phyloP scores from a whole-genome alignment of 2,329 filamentous ascomycete species.

The Diaporthe australafricana region DNA sequence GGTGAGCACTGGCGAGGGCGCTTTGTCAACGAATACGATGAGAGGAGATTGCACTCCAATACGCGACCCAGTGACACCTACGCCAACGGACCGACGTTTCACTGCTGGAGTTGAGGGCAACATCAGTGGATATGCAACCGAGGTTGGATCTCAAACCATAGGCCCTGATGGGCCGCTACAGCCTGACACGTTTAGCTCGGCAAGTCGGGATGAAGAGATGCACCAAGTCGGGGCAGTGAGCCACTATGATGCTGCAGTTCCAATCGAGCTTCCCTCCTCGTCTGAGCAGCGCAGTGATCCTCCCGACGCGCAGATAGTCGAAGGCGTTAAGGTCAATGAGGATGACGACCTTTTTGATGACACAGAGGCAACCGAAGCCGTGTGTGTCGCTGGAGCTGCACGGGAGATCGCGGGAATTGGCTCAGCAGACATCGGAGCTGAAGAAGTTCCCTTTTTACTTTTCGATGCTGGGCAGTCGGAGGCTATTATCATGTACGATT shows the following conservation, averaged over 20 bases:
- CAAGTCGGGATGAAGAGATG: not conserved
- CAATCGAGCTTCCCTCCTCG: not conserved
- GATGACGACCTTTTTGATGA: not conserved
- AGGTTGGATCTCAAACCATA: not conserved
- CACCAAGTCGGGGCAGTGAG: not conserved
- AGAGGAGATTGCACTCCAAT: too few species aligned
- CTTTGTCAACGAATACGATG: not conserved
- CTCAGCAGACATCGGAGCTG: not conserved
- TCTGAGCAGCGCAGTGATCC: not conserved
- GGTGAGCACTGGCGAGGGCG: not conserved
- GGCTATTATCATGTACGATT: not conserved
- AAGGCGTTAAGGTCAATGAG: not conserved
- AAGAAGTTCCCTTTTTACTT: not conserved
- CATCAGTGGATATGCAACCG: not conserved
- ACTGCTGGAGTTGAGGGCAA: not conserved
- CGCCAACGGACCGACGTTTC: not conserved
- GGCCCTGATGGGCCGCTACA: not conserved
- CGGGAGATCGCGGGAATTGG: not conserved
- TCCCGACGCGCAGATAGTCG: too few species aligned
- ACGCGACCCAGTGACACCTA: not conserved
- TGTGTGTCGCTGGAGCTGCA: not conserved
- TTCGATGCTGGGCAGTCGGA: not conserved
- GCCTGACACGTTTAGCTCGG: not conserved
- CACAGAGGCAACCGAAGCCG: not conserved
- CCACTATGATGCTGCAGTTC: not conserved